Percentiles rank a stretch among this genome's conserved stretches.
These are phyloP conservation scores for Apiospora phragmitis DNA, from an alignment of 2,329 filamentous ascomycete genomes.

Conservation along the genomic window DNA sequence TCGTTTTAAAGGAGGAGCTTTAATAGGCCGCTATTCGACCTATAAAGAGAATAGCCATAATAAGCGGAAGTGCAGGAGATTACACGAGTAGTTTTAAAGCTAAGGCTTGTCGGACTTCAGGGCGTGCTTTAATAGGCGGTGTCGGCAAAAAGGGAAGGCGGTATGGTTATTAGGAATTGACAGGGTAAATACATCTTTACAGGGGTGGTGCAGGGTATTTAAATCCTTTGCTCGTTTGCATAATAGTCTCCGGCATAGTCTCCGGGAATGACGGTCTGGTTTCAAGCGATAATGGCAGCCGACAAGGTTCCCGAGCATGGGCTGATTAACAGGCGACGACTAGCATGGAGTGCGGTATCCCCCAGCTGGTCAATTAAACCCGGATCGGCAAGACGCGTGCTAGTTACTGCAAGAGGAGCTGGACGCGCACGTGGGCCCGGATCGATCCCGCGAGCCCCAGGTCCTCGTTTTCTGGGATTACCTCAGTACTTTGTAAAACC, in stretches of 20 bases:
- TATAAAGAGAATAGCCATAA: too few relatives aligned
- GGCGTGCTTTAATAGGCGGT: too few relatives aligned
- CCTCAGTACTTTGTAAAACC: neutral
- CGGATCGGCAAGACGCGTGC: constrained; percentile 11
- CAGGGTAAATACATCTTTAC: too few relatives aligned
- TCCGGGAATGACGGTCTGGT: neutral
- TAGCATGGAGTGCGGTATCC: neutral
- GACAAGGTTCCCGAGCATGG: neutral
- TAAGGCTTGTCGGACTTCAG: too few relatives aligned
- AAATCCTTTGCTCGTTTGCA: too few relatives aligned
- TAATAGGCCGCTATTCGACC: too few relatives aligned
- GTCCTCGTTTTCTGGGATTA: constrained; percentile 8
- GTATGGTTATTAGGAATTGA: too few relatives aligned
- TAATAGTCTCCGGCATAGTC: neutral
- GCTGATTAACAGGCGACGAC: constrained; percentile 6
- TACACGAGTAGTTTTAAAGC: too few relatives aligned
- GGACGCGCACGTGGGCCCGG: constrained; percentile 10
- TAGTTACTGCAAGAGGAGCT: neutral
- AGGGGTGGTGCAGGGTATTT: too few relatives aligned
- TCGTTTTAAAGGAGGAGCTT: too few relatives aligned
- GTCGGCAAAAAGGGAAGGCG: too few relatives aligned
- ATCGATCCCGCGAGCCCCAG: constrained; percentile 11
- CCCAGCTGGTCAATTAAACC: constrained; percentile 6
- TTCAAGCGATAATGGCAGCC: neutral
- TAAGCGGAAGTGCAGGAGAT: too few relatives aligned